Base-by-base conservation (phyloP, 345 rosid species). In the Pugionium dolabratum region DNA sequence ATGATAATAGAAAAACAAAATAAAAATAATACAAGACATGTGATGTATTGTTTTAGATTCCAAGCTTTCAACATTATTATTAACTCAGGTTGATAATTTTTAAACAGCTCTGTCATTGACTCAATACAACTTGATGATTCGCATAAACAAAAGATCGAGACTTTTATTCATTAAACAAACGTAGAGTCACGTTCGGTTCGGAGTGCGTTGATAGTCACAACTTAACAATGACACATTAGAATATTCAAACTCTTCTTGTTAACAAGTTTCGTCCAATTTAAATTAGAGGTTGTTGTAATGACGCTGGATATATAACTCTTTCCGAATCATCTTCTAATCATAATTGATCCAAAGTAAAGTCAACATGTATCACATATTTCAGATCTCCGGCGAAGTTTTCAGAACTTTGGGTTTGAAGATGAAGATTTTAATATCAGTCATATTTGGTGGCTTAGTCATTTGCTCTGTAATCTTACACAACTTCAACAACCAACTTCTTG, bases 101-200 rank as follows among this genome's bases (percentile, higher is more conserved):
- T 2, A 62, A 54, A 39, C 43, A 54, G 30, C 4, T 32, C 58
- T 6, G 30, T 47, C 45, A 54, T 47, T 54, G 58, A 69, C 31
- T 45, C 6, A 2, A 32, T 41, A 56, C 59, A 41, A 27, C 37
- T 55, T 55, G 70, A 64, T 64, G 66, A 59, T 56, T 50, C 60
- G 29, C 54, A 50, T 50, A 42, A 41, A 49, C 34, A 53, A 66
- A 57, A 64, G 66, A 43, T 30, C 49, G 50, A 43, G 49, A 58
- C 71, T 57, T 58, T 65, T 4, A 36, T 43, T 4, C 26, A 58
- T 65, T 65, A 42, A 57, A 58, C 43, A 42, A 57, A 72, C 9
- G 7, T 72, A 11, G 18, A 57, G 55, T 72, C 71, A 57, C 76
- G 76, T 51, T 65, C 29, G 54, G 76, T 51, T 65, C 29, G 54